A percentile compares a stretch with the other conserved stretches of the same genome.
Evolutionary conservation across 179 eudicot genomes (phyloP).

Genomic region (Spinacia oleracea): DNA sequence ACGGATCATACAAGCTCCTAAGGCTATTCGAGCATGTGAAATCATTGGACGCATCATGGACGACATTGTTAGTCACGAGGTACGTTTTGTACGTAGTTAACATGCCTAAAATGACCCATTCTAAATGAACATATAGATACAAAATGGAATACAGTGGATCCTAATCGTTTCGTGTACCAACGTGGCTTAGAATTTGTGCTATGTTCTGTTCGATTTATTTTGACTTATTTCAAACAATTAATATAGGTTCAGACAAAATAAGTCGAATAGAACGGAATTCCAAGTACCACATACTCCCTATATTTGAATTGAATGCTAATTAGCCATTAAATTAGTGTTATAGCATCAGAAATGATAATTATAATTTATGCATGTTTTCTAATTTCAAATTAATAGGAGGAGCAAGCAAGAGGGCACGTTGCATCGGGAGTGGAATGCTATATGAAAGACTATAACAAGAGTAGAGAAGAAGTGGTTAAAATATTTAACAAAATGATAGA

Average conservation of each 20-base stretch:
- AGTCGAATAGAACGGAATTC: too few relatives aligned
- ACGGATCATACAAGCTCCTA: conserved; percentile 8
- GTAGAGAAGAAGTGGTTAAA: conserved; percentile 26
- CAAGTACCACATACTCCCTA: too few relatives aligned
- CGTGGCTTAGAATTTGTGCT: too few relatives aligned
- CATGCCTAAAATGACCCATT: conserved; percentile 11
- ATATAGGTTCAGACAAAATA: too few relatives aligned
- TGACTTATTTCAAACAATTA: too few relatives aligned
- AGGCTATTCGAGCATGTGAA: conserved; percentile 23
- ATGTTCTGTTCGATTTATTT: too few relatives aligned
- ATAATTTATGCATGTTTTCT: too few relatives aligned
- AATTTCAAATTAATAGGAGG: conserved; percentile 27
- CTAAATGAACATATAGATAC: too few relatives aligned
- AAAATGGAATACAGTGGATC: neutral
- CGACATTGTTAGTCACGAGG: conserved; percentile 26
- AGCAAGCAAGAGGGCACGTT: conserved; percentile 42
- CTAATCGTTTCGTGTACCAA: neutral
- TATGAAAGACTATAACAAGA: conserved; percentile 39
- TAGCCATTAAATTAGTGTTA: too few relatives aligned
- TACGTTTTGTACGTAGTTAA: neutral
- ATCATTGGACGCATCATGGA: conserved; percentile 23
- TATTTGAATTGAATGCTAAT: too few relatives aligned
- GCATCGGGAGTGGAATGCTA: conserved; percentile 42
- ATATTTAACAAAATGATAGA: conserved; percentile 27
- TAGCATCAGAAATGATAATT: too few relatives aligned